A percentile compares a stretch with the other conserved stretches of the same genome.
Evolutionary conservation across 805 yeast genomes (phyloP).

Genomic region (Saturnispora sanitii): DNA sequence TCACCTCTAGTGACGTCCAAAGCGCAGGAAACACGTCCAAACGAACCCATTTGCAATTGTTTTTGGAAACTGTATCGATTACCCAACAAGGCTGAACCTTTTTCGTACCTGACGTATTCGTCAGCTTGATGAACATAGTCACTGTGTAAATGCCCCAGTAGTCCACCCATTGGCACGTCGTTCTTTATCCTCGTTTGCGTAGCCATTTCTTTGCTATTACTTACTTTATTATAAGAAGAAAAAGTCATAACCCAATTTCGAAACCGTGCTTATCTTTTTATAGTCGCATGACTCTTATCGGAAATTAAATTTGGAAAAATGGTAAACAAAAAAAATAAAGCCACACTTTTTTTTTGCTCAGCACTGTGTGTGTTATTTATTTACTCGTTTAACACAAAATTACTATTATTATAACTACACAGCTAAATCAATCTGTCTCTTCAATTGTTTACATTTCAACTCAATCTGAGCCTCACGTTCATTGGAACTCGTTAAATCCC

Average conservation of each 20-base stretch:
- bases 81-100: conserved; percentile 26
- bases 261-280: not conserved
- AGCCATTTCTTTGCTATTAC: too few species aligned
- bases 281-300: conserved; percentile 1
- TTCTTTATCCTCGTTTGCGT: not conserved
- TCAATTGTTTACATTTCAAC: conserved; percentile 35
- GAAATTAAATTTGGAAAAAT: not conserved
- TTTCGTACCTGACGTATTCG: conserved; percentile 33
- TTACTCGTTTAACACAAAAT: not conserved
- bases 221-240: too few species aligned
- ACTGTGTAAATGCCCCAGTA: conserved; percentile 8
- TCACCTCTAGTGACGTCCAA: conserved; percentile 25
- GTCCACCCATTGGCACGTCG: not conserved
- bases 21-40: conserved; percentile 52
- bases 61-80: conserved; percentile 34
- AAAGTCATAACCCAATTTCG: too few species aligned
- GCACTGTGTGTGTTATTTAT: not conserved
- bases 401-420: not conserved
- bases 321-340: not conserved
- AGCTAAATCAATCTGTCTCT: conserved; percentile 28
- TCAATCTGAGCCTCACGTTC: conserved; percentile 36
- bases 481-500: conserved; percentile 34
- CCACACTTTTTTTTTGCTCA: not conserved
- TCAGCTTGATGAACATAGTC: conserved; percentile 26
- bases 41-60: conserved; percentile 48